These are phyloP conservation scores for Phalaenopsis aphrodite DNA, from an alignment of 106 monocot genomes.

Conservation along the genomic window DNA sequence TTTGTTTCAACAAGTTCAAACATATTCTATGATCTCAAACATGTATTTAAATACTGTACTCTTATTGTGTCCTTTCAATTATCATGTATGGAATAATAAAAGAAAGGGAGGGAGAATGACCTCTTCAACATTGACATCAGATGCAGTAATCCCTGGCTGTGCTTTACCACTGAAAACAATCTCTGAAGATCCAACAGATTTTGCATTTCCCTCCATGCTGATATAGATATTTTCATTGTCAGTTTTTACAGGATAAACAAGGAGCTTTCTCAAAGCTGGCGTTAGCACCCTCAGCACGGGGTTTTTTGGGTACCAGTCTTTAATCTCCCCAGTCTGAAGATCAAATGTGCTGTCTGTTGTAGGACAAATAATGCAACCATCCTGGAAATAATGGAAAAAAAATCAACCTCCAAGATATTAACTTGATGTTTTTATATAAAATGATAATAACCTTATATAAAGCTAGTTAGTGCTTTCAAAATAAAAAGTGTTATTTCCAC, in stretches of 20 bases:
- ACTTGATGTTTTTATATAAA: neutral
- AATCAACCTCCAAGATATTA: neutral
- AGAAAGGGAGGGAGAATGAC: conserved; percentile 26
- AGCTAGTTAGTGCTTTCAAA: too few relatives aligned
- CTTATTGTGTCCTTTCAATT: neutral
- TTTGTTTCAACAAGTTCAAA: neutral
- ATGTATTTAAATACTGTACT: neutral
- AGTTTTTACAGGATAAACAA: conserved; percentile 64
- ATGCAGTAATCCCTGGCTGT: conserved; percentile 80
- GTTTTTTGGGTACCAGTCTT: conserved; percentile 95
- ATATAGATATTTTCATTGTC: conserved; percentile 80
- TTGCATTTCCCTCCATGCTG: conserved; percentile 28
- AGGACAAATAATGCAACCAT: conserved; percentile 96
- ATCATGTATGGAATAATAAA: neutral
- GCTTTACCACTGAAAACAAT: conserved; percentile 91
- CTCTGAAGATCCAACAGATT: conserved; percentile 65
- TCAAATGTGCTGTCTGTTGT: conserved; percentile 97
- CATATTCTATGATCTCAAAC: neutral
- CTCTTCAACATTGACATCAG: conserved; percentile 93
- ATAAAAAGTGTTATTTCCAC: too few relatives aligned
- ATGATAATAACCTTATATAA: neutral
- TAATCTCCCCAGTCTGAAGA: conserved; percentile 75
- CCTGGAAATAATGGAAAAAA: conserved; percentile 37
- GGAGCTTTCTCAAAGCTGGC: conserved; percentile 64
- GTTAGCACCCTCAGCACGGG: conserved; percentile 81